phyloP scores from a whole-genome alignment of 2,329 filamentous ascomycete species.

The Hymenoscyphus scutula region DNA sequence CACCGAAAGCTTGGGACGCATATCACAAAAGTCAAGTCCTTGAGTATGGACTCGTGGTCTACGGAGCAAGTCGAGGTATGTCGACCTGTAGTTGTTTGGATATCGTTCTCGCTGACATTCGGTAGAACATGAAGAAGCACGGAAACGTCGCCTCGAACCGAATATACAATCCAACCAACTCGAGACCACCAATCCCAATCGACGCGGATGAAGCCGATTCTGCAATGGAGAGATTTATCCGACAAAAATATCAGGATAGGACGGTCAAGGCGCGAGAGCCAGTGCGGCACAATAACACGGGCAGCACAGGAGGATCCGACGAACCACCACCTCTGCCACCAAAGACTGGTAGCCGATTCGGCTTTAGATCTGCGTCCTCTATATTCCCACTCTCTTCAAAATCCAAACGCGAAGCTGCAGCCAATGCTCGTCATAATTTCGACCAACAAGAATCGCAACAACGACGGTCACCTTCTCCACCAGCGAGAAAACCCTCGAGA shows the following conservation, averaged over 20 bases:
- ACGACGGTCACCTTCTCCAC: slow-evolving; percentile 30
- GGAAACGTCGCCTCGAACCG: slow-evolving; percentile 86
- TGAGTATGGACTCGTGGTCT: slow-evolving; percentile 98
- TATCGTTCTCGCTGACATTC: slow-evolving; percentile 21
- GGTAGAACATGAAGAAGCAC: slow-evolving; percentile 87
- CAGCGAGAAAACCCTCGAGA: slow-evolving; percentile 57
- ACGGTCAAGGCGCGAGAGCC: slow-evolving; percentile 47
- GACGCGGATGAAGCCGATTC: slow-evolving; percentile 91
- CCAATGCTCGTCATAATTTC: slow-evolving; percentile 20
- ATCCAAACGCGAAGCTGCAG: slow-evolving; percentile 26
- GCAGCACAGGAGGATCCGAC: slow-evolving; percentile 49
- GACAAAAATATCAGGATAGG: slow-evolving; percentile 81
- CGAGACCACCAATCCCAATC: slow-evolving; percentile 78
- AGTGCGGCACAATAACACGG: slow-evolving; percentile 38
- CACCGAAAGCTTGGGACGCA: slow-evolving; percentile 97
- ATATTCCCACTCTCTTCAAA: slow-evolving; percentile 54
- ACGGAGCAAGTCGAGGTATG: slow-evolving; percentile 93
- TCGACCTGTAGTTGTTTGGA: neutral
- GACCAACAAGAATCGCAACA: slow-evolving; percentile 10
- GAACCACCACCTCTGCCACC: slow-evolving; percentile 60
- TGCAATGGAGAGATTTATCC: slow-evolving; percentile 92
- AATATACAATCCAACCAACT: slow-evolving; percentile 82
- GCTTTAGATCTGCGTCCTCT: slow-evolving; percentile 61
- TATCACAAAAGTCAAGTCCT: slow-evolving; percentile 96
- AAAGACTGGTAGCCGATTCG: slow-evolving; percentile 58